These are phyloP conservation scores for Parastagonospora nodorum DNA, from an alignment of 2,329 filamentous ascomycete species.

Conservation along the genomic window DNA sequence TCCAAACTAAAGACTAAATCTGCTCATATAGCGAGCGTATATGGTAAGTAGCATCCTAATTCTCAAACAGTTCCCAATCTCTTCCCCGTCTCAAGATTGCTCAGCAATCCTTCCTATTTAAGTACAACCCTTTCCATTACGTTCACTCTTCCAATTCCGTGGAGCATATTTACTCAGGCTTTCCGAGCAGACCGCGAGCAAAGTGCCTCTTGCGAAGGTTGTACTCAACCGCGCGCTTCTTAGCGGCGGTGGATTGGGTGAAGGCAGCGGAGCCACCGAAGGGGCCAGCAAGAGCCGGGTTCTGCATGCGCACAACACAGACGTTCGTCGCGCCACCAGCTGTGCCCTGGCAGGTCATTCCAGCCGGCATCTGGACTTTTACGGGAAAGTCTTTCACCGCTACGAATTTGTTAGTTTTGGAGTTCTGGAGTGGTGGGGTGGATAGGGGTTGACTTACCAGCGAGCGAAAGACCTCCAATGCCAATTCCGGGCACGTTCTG, in stretches of 20 bases:
- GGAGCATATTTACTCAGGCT: slow-evolving; percentile 15
- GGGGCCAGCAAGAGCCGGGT: slow-evolving; percentile 65
- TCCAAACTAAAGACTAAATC: no score
- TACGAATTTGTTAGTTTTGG: no score
- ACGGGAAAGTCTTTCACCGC: slow-evolving; percentile 68
- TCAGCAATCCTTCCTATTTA: no score
- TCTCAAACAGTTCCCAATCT: no score
- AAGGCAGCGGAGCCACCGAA: slow-evolving; percentile 71
- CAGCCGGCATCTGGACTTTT: slow-evolving; percentile 67
- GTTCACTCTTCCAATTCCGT: no score
- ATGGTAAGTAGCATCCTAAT: no score
- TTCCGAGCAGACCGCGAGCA: slow-evolving; percentile 42
- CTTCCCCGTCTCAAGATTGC: no score
- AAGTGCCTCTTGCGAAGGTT: slow-evolving; percentile 47
- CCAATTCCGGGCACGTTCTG: slow-evolving; percentile 65
- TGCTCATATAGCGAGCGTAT: no score
- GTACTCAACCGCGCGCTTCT: slow-evolving; percentile 67
- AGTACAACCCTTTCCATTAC: no score
- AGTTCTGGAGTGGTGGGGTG: no score
- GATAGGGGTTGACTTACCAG: slow-evolving; percentile 22
- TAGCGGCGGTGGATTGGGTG: slow-evolving; percentile 62
- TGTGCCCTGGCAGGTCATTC: slow-evolving; percentile 68
- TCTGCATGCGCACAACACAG: slow-evolving; percentile 69
- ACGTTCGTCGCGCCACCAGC: slow-evolving; percentile 65
- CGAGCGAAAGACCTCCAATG: slow-evolving; percentile 63